Base-by-base conservation (phyloP, 2,329 filamentous ascomycete species). In the Elsinoe perseae region DNA sequence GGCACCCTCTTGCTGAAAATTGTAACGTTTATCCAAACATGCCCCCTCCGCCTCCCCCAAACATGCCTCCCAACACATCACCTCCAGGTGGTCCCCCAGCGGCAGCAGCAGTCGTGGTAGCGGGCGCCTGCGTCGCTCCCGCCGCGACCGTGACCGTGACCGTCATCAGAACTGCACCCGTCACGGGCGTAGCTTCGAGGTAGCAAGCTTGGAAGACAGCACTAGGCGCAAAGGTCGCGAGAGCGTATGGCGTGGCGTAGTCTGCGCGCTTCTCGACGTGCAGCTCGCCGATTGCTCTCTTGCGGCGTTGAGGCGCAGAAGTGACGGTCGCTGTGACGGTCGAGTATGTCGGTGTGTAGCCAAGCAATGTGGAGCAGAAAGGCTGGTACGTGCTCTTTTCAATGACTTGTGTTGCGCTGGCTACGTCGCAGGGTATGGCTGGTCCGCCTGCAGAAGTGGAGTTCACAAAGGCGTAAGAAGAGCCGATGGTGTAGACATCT, bases 401-500 rank as follows among this genome's bases (percentile, higher is more conserved):
- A 23, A 48, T 48, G 4, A 48, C 25, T 20, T 25, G 14, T 3
- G 43, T 48, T 3, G 43, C 43, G 21, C 21, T 27, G 18, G 43
- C 43, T 20, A 48, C 43, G 23, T 48, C 43, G 43, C 43, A 48
- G 20, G 43, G 43, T 16, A 23, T 23, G 16, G 27, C 27, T 14
- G 43, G 43, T 3, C 10, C 43, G 20, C 43, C 43, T 4, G 43
- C 18, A 7, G 20, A 25, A 16, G 60, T 63, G 30, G 48, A 54
- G 43, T 60, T 54, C 1, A 32, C 46, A 16, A 21, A 16, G 12
- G 48, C 56, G 56, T 60, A 61, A 34, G 40, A 54, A 16, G 56
- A 54, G 34, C 53, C 38, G 16, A 65, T 59, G n/a, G 56, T 63
- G 58, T 62, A 65, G 54, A 62, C 50, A 54, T 63, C 57, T 4